phyloP scores from a whole-genome alignment of 2,329 filamentous ascomycete genomes.

The Thielaviopsis populi region DNA sequence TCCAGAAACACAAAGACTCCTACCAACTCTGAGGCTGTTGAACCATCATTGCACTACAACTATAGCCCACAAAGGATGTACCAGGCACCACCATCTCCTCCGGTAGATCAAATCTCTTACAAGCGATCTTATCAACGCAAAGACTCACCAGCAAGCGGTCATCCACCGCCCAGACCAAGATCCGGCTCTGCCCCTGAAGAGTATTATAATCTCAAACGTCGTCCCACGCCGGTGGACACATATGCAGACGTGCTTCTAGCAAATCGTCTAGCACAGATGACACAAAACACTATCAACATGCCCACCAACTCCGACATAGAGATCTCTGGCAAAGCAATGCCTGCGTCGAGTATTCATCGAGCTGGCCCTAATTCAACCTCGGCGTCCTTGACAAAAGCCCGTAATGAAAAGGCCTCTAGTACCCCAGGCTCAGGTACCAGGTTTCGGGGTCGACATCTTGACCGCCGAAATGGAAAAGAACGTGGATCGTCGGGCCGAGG shows the following conservation, averaged over 20 bases:
- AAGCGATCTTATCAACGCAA: neutral
- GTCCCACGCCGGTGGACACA: neutral
- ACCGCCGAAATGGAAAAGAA: neutral
- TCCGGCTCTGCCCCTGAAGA: neutral
- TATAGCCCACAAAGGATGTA: neutral
- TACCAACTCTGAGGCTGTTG: neutral
- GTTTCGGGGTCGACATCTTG: constrained; percentile 5
- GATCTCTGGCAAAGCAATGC: neutral
- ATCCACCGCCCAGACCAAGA: neutral
- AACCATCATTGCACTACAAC: neutral
- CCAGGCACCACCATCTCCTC: neutral
- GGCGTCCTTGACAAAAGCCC: neutral
- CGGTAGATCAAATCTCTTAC: neutral
- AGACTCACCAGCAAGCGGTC: neutral
- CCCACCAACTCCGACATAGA: neutral
- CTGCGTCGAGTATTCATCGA: neutral
- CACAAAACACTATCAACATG: neutral
- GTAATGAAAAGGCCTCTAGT: neutral
- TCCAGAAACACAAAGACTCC: neutral
- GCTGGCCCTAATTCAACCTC: neutral
- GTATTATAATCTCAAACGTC: neutral
- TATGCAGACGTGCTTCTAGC: neutral
- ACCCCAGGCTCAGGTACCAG: neutral
- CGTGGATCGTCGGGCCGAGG: neutral
- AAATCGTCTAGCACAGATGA: neutral